A percentile compares a stretch with the other conserved stretches of the same genome.
phyloP scores from a whole-genome alignment of 75 land plant genomes.

The Cryptomeria japonica region DNA sequence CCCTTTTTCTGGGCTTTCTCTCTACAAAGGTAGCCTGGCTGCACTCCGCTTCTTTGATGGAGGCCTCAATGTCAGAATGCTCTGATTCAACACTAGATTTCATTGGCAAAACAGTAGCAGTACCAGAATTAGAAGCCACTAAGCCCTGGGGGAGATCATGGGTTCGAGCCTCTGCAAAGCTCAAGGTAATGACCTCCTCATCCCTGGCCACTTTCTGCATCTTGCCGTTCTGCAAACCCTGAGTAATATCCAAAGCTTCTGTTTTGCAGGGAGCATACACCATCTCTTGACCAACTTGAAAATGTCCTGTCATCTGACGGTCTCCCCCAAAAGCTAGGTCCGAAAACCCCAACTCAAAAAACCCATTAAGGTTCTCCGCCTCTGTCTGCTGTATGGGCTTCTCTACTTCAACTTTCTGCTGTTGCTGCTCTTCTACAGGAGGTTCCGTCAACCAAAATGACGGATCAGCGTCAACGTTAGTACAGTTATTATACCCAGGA shows the following conservation, averaged over 20 bases:
- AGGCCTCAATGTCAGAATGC: constrained; percentile 37
- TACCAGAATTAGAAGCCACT: neutral
- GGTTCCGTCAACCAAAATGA: neutral
- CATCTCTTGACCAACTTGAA: neutral
- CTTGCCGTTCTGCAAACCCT: neutral
- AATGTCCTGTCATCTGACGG: neutral
- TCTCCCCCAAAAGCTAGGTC: neutral
- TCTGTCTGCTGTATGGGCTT: neutral
- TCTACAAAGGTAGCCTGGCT: constrained; percentile 8
- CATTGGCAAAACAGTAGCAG: constrained; percentile 1
- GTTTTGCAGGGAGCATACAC: neutral
- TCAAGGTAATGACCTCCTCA: neutral
- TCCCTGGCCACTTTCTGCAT: neutral
- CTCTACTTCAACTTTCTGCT: neutral
- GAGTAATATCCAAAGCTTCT: constrained; percentile 8
- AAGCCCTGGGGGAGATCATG: neutral
- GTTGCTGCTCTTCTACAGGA: neutral
- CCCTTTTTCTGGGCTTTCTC: constrained; percentile 34
- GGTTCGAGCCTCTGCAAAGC: neutral
- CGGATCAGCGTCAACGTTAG: neutral
- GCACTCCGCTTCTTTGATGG: constrained; percentile 5
- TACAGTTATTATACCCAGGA: neutral
- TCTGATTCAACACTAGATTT: constrained; percentile 25
- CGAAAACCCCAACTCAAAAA: constrained; percentile 5
- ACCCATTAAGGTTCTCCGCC: neutral